Percentiles rank a stretch among this genome's conserved stretches.
Conservation (phyloP, 192 early-diverging fungal species). For the Diversispora eburnea region DNA sequence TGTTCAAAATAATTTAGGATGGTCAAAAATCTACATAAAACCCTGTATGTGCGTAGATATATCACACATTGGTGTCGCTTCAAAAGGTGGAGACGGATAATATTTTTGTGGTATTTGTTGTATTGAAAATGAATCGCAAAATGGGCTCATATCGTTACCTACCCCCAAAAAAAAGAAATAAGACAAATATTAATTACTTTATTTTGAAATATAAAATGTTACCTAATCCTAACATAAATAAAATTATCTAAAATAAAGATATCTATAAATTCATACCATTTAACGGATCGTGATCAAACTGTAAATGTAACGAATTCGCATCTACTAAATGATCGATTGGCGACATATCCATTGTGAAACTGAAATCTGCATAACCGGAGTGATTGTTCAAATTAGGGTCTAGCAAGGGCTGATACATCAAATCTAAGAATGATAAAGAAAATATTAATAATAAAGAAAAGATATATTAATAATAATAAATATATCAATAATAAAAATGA, state of each 20-base stretch:
- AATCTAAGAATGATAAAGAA: not conserved
- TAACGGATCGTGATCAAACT: slow-evolving; percentile 7
- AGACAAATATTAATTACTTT: not conserved
- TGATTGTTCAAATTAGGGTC: slow-evolving; percentile 4
- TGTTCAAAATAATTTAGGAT: not conserved
- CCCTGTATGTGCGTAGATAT: not conserved
- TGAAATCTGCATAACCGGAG: not conserved
- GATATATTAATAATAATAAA: not conserved
- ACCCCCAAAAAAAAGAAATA: not conserved
- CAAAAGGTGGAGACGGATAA: slow-evolving; percentile 28
- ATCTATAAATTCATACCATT: not conserved
- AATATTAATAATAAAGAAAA: not conserved
- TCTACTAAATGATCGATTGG: slow-evolving; percentile 3
- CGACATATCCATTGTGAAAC: slow-evolving; percentile 6
- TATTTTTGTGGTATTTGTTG: slow-evolving; percentile 15
- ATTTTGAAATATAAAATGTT: not conserved
- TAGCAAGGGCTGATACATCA: not conserved
- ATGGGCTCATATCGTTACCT: not conserved
- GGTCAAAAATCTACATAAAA: slow-evolving; percentile 15
- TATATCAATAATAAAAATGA: not conserved
- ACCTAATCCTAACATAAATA: not conserved
- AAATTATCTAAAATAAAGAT: not conserved
- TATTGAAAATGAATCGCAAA: slow-evolving; percentile 8
- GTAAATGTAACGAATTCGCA: slow-evolving; percentile 1
- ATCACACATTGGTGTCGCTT: slow-evolving; percentile 7